Evolutionary conservation across 495 filamentous ascomycete genomes (phyloP).

Genomic region (Penicillium coffeae): DNA sequence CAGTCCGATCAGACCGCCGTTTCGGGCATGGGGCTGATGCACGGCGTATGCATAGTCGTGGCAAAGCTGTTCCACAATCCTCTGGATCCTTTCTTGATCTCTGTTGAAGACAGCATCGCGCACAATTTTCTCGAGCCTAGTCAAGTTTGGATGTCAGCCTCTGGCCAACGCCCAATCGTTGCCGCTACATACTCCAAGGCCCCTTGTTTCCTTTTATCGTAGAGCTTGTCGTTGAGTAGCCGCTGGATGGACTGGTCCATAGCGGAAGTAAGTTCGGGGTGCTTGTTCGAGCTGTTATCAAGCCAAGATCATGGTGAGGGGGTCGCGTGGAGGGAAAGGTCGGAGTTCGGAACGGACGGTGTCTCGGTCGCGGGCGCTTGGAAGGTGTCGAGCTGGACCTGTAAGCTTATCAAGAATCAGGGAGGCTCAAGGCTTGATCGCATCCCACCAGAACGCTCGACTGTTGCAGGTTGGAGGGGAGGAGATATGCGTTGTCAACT

Average conservation of each 20-base stretch:
- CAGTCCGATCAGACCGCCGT: conserved; percentile 93
- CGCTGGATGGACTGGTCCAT: conserved; percentile 93
- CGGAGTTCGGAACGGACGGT: conserved; percentile 7
- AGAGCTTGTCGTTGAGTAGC: conserved; percentile 93
- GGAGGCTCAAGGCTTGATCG: too few species aligned
- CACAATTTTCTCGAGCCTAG: conserved; percentile 84
- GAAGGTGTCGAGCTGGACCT: neutral
- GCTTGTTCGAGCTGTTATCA: conserved; percentile 26
- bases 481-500: conserved; percentile 37
- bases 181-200: conserved; percentile 79
- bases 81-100: conserved; percentile 72
- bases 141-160: conserved; percentile 12
- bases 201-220: conserved; percentile 94
- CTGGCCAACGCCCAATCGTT: neutral
- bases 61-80: conserved; percentile 91
- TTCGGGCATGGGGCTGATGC: conserved; percentile 94
- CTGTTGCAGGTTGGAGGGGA: conserved; percentile 8
- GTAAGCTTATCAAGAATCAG: too few species aligned
- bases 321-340: conserved; percentile 1
- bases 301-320: conserved; percentile 33
- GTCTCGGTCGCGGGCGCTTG: neutral
- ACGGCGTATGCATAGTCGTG: conserved; percentile 98
- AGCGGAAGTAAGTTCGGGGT: conserved; percentile 20
- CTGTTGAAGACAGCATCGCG: conserved; percentile 74
- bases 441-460: too few species aligned